Percentiles rank a stretch among this genome's conserved stretches.
Evolutionary conservation across 2,329 filamentous ascomycete species (phyloP).

Genomic region (Venturia pyrina): DNA sequence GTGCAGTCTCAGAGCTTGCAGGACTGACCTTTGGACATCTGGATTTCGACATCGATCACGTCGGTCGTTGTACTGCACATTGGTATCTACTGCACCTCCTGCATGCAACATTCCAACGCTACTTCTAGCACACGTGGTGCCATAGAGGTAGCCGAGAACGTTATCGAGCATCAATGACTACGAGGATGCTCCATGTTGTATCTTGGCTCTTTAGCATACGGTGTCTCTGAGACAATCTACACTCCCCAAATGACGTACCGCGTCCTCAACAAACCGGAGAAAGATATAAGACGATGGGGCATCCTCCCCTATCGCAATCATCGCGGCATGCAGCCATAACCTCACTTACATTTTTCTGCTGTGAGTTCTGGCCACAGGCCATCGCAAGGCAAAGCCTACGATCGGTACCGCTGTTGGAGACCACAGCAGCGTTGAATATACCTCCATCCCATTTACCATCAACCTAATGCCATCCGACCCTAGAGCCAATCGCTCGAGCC

Average conservation of each 20-base stretch:
- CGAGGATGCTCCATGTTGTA: neutral
- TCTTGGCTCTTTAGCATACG: neutral
- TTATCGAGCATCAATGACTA: neutral
- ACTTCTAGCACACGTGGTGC: neutral
- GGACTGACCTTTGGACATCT: neutral
- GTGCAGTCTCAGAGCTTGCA: neutral
- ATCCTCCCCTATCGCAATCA: neutral
- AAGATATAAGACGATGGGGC: neutral
- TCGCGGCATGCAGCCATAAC: neutral
- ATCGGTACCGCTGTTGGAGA: slow-evolving; percentile 11
- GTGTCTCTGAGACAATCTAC: neutral
- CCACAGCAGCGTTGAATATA: neutral
- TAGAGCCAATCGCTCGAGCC: neutral
- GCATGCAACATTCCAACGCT: neutral
- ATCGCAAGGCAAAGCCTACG: slow-evolving; percentile 6
- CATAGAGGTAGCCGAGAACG: neutral
- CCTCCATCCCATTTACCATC: neutral
- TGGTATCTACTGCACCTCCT: neutral
- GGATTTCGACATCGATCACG: neutral
- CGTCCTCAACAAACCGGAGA: neutral
- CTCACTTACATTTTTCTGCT: neutral
- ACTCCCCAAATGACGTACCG: neutral
- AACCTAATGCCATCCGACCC: neutral
- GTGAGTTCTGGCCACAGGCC: slow-evolving; percentile 9
- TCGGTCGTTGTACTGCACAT: neutral